Percentiles rank a stretch among this genome's conserved stretches.
These are phyloP conservation scores for Draba incana DNA, from an alignment of 345 rosid genomes.

Conservation along the genomic window DNA sequence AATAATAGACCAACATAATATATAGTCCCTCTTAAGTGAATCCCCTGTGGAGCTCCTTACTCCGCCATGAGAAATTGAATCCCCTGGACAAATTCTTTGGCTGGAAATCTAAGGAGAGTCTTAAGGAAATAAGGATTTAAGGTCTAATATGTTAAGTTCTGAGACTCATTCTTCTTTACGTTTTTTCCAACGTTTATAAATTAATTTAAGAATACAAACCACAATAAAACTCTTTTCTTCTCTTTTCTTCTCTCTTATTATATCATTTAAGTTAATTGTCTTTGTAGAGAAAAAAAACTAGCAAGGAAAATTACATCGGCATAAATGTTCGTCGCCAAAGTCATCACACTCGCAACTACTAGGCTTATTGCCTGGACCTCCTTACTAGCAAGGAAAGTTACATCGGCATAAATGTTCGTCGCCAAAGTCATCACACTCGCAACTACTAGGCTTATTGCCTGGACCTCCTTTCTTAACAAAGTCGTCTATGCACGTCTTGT, in stretches of 20 bases:
- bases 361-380: conserved; percentile 10
- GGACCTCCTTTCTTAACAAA: conserved; percentile 31
- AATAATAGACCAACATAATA: too few relatives aligned
- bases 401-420: conserved; percentile 32
- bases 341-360: conserved; percentile 28
- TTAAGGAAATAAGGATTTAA: too few relatives aligned
- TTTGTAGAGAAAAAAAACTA: neutral
- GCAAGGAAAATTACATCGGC: conserved; percentile 19
- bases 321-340: conserved; percentile 30
- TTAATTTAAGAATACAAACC: neutral
- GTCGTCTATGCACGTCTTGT: conserved; percentile 32
- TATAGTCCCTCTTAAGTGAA: too few relatives aligned
- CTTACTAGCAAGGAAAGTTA: conserved; percentile 15
- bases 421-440: conserved; percentile 31
- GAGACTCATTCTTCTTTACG: neutral
- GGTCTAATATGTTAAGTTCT: neutral
- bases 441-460: conserved; percentile 12
- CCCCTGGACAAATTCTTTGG: too few relatives aligned
- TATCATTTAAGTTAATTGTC: neutral
- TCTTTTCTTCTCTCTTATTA: neutral
- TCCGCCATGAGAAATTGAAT: too few relatives aligned
- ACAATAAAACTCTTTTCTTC: neutral
- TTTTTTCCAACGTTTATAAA: neutral
- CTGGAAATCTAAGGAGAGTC: too few relatives aligned
- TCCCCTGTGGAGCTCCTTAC: too few relatives aligned